Conservation (phyloP, 108 stramenopile species). For the Fragilariopsis cylindrus region DNA sequence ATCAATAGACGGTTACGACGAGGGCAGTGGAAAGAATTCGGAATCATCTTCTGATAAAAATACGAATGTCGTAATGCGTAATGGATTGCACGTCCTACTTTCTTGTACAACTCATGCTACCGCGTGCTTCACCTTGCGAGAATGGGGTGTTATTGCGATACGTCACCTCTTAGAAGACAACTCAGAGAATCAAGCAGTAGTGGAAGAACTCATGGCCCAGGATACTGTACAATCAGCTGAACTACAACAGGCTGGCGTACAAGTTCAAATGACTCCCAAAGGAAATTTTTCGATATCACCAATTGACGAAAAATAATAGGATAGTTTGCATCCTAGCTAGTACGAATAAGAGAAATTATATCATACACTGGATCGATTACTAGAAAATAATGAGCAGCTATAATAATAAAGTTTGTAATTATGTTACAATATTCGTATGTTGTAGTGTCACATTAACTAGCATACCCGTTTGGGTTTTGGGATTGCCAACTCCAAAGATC, state of each 20-base stretch:
- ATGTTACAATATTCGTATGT: background rate
- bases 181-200: conserved; percentile 57
- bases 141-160: conserved; percentile 87
- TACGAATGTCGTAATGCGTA: conserved; percentile 29
- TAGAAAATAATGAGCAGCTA: too few relatives aligned
- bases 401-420: background rate
- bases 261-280: conserved; percentile 57
- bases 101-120: conserved; percentile 73
- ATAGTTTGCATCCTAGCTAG: background rate
- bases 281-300: conserved; percentile 62
- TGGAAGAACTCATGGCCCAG: conserved; percentile 70
- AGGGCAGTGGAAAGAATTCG: background rate
- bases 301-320: conserved; percentile 15
- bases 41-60: background rate
- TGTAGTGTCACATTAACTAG: background rate
- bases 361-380: background rate
- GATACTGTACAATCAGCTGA: conserved; percentile 64
- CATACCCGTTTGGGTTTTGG: conserved; percentile 94
- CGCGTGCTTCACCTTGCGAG: conserved; percentile 81
- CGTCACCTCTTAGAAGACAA: conserved; percentile 77
- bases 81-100: conserved; percentile 74
- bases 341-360: background rate
- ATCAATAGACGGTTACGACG: background rate
- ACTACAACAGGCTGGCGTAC: conserved; percentile 62
- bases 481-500: conserved; percentile 98